phyloP scores from a whole-genome alignment of 305 asterid genomes.

The Fraxinus floribunda region DNA sequence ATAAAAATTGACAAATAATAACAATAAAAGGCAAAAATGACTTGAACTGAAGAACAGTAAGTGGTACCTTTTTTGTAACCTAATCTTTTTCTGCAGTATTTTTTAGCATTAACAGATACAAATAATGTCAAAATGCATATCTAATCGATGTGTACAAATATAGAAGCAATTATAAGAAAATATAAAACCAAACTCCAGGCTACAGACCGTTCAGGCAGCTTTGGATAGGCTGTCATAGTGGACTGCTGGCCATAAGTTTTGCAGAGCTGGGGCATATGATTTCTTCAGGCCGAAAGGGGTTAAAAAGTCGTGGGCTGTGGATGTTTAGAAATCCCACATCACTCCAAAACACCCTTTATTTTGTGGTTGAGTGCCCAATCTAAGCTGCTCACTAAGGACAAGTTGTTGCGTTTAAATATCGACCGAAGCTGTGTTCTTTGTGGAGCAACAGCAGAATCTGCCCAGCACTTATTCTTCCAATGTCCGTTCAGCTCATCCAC shows the following conservation, averaged over 20 bases:
- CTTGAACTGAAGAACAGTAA: neutral
- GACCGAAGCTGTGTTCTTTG: neutral
- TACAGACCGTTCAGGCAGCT: neutral
- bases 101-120: neutral
- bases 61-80: neutral
- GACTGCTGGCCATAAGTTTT: neutral
- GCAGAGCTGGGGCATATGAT: neutral
- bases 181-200: neutral
- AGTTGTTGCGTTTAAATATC: neutral
- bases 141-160: neutral
- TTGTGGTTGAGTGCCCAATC: neutral
- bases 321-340: neutral
- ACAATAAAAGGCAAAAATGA: neutral
- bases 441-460: neutral
- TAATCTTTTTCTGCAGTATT: neutral
- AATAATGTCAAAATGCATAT: neutral
- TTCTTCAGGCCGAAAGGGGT: neutral
- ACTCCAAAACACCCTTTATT: neutral
- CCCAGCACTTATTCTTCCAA: neutral
- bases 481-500: neutral
- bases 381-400: neutral
- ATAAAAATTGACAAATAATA: neutral
- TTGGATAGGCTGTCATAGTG: neutral
- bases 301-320: neutral
- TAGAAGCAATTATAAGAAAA: neutral